Base-by-base conservation (phyloP, 208 protist genomes). In the Leishmania turanica region DNA sequence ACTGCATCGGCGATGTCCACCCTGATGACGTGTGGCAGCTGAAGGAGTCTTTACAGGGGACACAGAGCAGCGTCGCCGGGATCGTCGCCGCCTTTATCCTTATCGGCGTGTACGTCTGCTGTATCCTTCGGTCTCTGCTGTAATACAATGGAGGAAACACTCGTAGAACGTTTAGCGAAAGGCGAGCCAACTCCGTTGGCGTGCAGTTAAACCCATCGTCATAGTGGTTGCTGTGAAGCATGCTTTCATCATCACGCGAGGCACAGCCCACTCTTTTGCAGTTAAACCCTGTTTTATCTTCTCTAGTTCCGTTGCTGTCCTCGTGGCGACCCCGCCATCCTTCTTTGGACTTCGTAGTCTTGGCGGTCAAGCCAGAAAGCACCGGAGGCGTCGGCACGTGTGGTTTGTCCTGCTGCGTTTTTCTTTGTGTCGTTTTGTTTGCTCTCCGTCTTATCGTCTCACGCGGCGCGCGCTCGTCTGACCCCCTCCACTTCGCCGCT, bases 1-100 rank as follows among this genome's bases (percentile, higher is more conserved):
- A 88, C 76, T 92, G 90, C 80, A 93, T 96, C 71, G 95, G 93
- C 42, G 85, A 95, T 7, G 56, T 96, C 47, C 79, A 91, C 82
- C 86, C 88, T 7, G 83, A 92, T 24, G 88, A 95, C 56, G 76
- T 68, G 7, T 47, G 45, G 56, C 84, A 87, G 81, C 68, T 91
- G 62, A 78, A 60, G 31, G 74, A 71, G 17, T 66, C 86, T 31
- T 71, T 77, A 7, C 85, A 90, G 77, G 77, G 79, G 0, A 76
- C 66, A 42, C 73, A 77, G 58, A 87, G 80, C 58, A 87, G 75
- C 64, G 47, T 86, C 31, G 31, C 51, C n/a, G 81, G 79, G 24
- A 78, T 90, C 24, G 79, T 60, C 34, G 69, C 85, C 37, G 76
- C 92, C 27, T 71, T 88, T 6, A 64, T 87, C 17, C 60, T 91